Evolutionary conservation across 805 yeast genomes (phyloP), one percentile per base, ranked within the genome.

Genomic region (Zygoascus biomembranicola): DNA sequence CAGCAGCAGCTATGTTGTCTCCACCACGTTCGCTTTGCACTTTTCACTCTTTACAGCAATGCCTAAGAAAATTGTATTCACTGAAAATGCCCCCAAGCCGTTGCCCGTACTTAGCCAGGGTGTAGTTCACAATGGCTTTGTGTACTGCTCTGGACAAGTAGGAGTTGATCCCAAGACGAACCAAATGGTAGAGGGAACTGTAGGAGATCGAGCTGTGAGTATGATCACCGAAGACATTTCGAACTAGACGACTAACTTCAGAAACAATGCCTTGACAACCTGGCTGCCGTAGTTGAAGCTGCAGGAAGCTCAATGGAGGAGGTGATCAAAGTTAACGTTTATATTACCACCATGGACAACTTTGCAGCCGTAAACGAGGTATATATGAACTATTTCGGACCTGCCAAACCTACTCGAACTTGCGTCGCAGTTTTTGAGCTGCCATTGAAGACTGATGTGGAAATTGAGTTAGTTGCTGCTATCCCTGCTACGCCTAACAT

Each of bases 361-460:
- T 92, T 94, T 66, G 89, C 80, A 58, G 85, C 81, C 58, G 87
- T 94, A 76, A 92, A 92, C 75, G 78, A 77, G 60, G 95, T 87
- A 50, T 92, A 92, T 73, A 82, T 80, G 50, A 65, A 69, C 65
- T 69, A 63, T 61, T 63, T 69, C 57, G 55, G 56, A 43, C 59
- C 59, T 42, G 69, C 65, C 61, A 61, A 63, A 50, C 98, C 99
- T 43, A 97, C 98, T 43, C 87, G 99, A 80, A 87, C 97, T 2
- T 94, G 97, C 77, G 95, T 92, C 63, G 97, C 97, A 45, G 98
- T 90, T 56, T 84, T 84, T 71, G 83, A 81, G 59, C 82, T 92
- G 63, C 99, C 99, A 56, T 80, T 94, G 70, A 89, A 88, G 58
- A 87, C 83, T 57, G 87, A 81, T 58, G 73, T 89, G 62, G 99